Base-by-base conservation (phyloP, 1,139 yeast species). In the Torulaspora pretoriensis region DNA sequence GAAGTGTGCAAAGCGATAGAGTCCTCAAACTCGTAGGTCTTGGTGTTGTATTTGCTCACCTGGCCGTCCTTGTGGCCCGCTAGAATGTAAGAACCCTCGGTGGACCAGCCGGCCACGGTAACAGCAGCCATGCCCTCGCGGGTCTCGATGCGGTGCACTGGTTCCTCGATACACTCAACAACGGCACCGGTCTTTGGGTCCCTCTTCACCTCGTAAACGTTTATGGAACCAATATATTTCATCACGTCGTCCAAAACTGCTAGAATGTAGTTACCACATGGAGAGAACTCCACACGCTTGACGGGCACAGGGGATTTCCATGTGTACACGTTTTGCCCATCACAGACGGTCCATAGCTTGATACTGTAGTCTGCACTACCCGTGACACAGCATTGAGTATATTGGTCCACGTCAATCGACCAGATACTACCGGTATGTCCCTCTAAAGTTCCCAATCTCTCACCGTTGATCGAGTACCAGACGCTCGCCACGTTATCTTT, bases 381-480 rank as follows among this genome's bases (percentile, higher is more conserved):
- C 4, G 98, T 90, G 47, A 83, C 81, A 57, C 88, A 81, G 53
- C 78, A 77, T 35, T 75, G 73, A 19, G 94, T 70, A 62, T 75
- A 74, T 38, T 76, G 72, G 65, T 87, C 95, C 43, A 89, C 84
- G 64, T 92, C 97, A 53, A 92, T 83, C 32, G 96, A 83, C 95
- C 95, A 89, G 61, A 92, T 83, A 50, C 97, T 87, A 81, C 98
- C 98, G 53, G 77, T 77, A 67, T 92, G 98, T 13, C 89, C 89
- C 50, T 78, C 81, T 56, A 88, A 79, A 48, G 99, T 92, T 42
- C 98, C 99, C 50, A 94, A 71, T 69, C 98, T 81, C 71, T 94
- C 98, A 59, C 99, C 99, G 65, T 90, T 92, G 54, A 86, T 83
- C 23, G 97, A 80, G 68, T 78, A 92, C 97, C 97, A 94, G 52